Evolutionary conservation across 768 basidiomycete genomes (phyloP).

Genomic region (Termitomyces titanicus): DNA sequence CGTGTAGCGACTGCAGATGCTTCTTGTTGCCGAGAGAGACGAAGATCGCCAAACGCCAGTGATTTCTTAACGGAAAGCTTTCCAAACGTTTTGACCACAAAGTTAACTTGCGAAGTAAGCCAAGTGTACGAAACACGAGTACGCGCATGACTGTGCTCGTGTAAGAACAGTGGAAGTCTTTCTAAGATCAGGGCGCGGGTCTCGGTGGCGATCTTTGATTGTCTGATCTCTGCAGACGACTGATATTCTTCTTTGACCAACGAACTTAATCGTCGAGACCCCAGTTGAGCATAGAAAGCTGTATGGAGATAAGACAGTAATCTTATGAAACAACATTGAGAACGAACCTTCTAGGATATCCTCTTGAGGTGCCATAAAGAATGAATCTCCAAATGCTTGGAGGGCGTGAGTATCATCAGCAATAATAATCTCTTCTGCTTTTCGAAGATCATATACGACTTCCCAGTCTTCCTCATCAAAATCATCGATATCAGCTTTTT

Average conservation of each 20-base stretch:
- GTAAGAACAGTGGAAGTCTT: conserved; percentile 85
- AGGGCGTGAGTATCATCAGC: conserved; percentile 84
- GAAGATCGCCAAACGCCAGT: conserved; percentile 48
- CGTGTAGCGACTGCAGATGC: conserved; percentile 70
- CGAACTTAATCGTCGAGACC: conserved; percentile 67
- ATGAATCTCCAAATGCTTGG: conserved; percentile 71
- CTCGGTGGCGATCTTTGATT: conserved; percentile 45
- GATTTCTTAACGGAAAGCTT: conserved; percentile 63
- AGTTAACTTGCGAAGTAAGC: conserved; percentile 61
- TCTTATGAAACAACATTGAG: neutral
- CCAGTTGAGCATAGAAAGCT: conserved; percentile 78
- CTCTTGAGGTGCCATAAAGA: conserved; percentile 85
- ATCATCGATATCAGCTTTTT: conserved; percentile 31
- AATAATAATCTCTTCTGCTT: conserved; percentile 69
- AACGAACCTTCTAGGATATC: conserved; percentile 78
- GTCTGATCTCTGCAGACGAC: conserved; percentile 46
- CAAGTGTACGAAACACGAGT: conserved; percentile 61
- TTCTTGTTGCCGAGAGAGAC: conserved; percentile 53
- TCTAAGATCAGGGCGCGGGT: conserved; percentile 69
- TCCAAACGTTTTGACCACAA: conserved; percentile 65
- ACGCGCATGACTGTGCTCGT: conserved; percentile 75
- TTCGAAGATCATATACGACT: conserved; percentile 64
- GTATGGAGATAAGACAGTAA: conserved; percentile 3
- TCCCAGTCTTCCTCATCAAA: conserved; percentile 77
- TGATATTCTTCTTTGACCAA: conserved; percentile 79